These are phyloP conservation scores for Phytopythium aichiense DNA, from an alignment of 352 stramenopile genomes.

Conservation along the genomic window DNA sequence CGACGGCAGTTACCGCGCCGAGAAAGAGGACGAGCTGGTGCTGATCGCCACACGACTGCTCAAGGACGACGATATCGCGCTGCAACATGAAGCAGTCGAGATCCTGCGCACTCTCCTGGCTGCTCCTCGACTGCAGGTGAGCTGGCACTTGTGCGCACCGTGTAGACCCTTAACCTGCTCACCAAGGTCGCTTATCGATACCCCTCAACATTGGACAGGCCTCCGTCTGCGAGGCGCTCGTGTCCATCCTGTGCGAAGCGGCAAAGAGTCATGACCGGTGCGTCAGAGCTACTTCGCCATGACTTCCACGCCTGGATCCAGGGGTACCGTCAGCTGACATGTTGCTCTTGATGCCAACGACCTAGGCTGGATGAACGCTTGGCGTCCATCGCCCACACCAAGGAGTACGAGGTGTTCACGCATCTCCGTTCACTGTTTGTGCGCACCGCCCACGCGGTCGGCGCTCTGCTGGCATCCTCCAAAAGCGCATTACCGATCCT, in stretches of 20 bases:
- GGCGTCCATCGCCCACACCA: conserved; percentile 26
- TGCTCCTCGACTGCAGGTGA: conserved; percentile 28
- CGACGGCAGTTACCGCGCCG: conserved; percentile 26
- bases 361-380: conserved; percentile 33
- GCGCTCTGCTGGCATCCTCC: conserved; percentile 44
- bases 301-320: no score
- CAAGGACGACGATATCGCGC: conserved; percentile 23
- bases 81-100: conserved; percentile 65
- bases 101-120: conserved; percentile 49
- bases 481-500: conserved; percentile 33
- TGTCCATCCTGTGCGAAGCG: conserved; percentile 30
- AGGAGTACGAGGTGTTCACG: conserved; percentile 48
- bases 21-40: conserved; percentile 35
- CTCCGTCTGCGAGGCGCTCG: conserved; percentile 33
- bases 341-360: neutral
- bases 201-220: conserved; percentile 9
- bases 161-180: neutral
- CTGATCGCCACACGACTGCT: conserved; percentile 30
- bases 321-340: neutral
- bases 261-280: conserved; percentile 36
- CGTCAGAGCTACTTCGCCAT: conserved; percentile 1
- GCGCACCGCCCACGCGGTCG: conserved; percentile 39
- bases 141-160: neutral
- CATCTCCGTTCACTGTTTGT: conserved; percentile 54
- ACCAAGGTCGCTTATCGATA: neutral